Conservation (phyloP, 371 early-diverging fungal genomes). For the Mucor plumbeus region DNA sequence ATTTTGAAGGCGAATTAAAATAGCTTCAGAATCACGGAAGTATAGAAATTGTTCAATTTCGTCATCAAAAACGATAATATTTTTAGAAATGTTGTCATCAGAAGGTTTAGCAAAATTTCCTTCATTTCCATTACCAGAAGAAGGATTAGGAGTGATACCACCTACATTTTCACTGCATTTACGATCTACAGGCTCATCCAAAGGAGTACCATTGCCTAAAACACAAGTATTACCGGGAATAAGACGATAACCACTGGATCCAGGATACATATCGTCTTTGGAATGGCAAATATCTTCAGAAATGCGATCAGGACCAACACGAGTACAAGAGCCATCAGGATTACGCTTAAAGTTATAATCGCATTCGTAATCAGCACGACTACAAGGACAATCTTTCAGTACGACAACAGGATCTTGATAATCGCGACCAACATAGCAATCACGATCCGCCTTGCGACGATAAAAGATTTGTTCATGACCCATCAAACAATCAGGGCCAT, state of each 20-base stretch:
- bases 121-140: not conserved
- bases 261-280: slow-evolving; percentile 70
- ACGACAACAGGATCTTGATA: slow-evolving; percentile 61
- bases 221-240: slow-evolving; percentile 83
- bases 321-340: slow-evolving; percentile 59
- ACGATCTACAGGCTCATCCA: slow-evolving; percentile 70
- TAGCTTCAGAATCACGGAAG: slow-evolving; percentile 60
- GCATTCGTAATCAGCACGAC: slow-evolving; percentile 90
- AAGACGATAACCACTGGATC: slow-evolving; percentile 87
- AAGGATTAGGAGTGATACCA: slow-evolving; percentile 18
- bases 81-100: slow-evolving; percentile 41
- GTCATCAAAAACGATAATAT: slow-evolving; percentile 47
- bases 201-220: slow-evolving; percentile 49
- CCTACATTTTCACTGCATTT: slow-evolving; percentile 57
- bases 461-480: slow-evolving; percentile 79
- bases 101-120: slow-evolving; percentile 29
- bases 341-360: slow-evolving; percentile 80
- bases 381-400: slow-evolving; percentile 76
- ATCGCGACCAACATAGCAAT: slow-evolving; percentile 80
- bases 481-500: slow-evolving; percentile 83
- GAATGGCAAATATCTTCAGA: slow-evolving; percentile 61
- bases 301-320: slow-evolving; percentile 58
- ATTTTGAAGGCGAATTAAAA: slow-evolving; percentile 58
- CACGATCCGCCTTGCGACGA: slow-evolving; percentile 76
- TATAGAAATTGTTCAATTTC: slow-evolving; percentile 59